Evolutionary conservation across 2,329 filamentous ascomycete genomes (phyloP), one percentile per base, ranked within the genome.

Genomic region (Truncatella angustata): DNA sequence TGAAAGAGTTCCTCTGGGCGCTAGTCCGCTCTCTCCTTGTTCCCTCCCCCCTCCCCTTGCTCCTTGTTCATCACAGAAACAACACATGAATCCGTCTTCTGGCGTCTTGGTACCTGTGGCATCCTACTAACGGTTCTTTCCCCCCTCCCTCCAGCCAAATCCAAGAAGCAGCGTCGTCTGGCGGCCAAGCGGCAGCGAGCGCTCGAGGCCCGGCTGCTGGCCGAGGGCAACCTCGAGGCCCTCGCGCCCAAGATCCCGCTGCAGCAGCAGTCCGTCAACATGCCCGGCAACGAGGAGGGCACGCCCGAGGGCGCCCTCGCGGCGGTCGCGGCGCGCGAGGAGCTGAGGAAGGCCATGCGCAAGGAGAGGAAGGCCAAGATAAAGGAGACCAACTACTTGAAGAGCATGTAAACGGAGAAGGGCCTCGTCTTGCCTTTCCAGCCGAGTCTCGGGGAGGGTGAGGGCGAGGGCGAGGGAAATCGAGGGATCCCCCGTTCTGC

Each of bases 381-480:
- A 66, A 93, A 92, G 82, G 90, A 94, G 77, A 73, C 72, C 66
- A 94, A 94, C 74, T 94, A 91, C 79, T 81, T 94, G 72, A 89
- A 87, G 80, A 82, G 84, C 39, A 90, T 92, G 87, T 84, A 77
- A 74, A n/a, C n/a, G n/a, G n/a, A n/a, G n/a, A n/a, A 20, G 20
- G 7, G 42, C 2, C 14, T 3, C 12, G 5, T 18, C n/a, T n/a
- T n/a, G n/a, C n/a, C n/a, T n/a, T n/a, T n/a, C n/a, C n/a, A n/a
- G n/a, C n/a, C n/a, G n/a, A n/a, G n/a, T n/a, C n/a, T n/a, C n/a
- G n/a, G n/a, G n/a, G n/a, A n/a, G n/a, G n/a, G 4, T 6, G 42
- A 28, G 10, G 16, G 24, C 18, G 18, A 10, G 39, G 39, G 24
- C 11, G 9, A 24, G 18, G n/a, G 20, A 12, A 5, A 21, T 42